Conservation (phyloP, 2,329 filamentous ascomycete species). For the Sordariomycetes sp. region DNA sequence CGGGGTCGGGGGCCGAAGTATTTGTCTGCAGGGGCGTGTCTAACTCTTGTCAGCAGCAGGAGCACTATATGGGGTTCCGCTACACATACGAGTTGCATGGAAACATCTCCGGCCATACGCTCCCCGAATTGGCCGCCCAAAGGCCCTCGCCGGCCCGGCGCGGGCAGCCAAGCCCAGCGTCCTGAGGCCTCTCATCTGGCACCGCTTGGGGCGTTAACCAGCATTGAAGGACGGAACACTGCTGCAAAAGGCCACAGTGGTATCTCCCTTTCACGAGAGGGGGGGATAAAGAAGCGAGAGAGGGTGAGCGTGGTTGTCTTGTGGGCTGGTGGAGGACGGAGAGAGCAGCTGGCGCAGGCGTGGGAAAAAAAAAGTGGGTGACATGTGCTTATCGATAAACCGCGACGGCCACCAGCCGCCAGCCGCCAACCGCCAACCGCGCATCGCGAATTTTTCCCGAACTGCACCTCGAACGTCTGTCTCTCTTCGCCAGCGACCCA, state of each 20-base stretch:
- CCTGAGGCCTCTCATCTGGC: not conserved
- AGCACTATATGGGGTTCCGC: not conserved
- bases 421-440: not conserved
- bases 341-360: not conserved
- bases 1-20: not conserved
- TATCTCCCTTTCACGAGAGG: not conserved
- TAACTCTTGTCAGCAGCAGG: not conserved
- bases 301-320: not conserved
- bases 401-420: not conserved
- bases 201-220: not conserved
- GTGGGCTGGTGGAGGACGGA: not conserved
- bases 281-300: not conserved
- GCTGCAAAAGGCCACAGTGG: not conserved
- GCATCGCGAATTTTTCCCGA: conserved; percentile 2
- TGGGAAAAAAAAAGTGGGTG: not conserved
- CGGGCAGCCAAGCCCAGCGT: not conserved
- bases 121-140: not conserved
- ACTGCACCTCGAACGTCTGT: not conserved
- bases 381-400: conserved; percentile 3
- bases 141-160: not conserved
- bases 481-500: not conserved
- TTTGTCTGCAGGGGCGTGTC: not conserved
- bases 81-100: not conserved
- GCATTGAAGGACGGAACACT: not conserved
- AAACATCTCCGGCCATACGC: not conserved